Conservation (phyloP, 208 protist species). For the Leishmania amazonensis region DNA sequence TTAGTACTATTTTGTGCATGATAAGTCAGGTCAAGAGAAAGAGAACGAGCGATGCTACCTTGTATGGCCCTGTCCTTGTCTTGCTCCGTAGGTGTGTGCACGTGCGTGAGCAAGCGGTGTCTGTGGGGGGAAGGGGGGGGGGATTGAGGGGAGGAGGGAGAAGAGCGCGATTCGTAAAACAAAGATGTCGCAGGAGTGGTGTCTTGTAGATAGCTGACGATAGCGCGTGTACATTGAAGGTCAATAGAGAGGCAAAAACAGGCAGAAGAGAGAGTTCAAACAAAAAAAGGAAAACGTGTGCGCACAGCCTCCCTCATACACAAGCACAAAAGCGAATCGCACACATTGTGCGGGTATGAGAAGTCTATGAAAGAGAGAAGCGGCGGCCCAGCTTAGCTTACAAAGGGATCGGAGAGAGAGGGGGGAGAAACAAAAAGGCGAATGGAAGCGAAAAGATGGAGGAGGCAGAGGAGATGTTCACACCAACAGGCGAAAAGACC, state of each 20-base stretch:
- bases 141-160: neutral
- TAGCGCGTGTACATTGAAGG: neutral
- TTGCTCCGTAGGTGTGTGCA: neutral
- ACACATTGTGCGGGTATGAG: neutral
- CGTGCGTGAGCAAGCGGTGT: neutral
- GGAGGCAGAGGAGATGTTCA: neutral
- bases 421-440: conserved; percentile 13
- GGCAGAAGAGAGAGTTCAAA: neutral
- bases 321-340: neutral
- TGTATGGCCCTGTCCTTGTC: neutral
- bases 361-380: neutral
- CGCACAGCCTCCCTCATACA: neutral
- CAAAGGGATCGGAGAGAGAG: neutral
- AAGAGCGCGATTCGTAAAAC: neutral
- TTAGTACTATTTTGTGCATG: neutral
- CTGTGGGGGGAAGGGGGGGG: neutral
- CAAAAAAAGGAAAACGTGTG: neutral
- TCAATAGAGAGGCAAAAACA: neutral
- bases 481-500: neutral
- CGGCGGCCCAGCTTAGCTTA: neutral
- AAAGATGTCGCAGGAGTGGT: neutral
- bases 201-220: neutral
- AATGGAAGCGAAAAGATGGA: neutral
- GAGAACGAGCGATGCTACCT: neutral
- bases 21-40: neutral